phyloP scores from a whole-genome alignment of 805 yeast species.

The Candida peoriensis region DNA sequence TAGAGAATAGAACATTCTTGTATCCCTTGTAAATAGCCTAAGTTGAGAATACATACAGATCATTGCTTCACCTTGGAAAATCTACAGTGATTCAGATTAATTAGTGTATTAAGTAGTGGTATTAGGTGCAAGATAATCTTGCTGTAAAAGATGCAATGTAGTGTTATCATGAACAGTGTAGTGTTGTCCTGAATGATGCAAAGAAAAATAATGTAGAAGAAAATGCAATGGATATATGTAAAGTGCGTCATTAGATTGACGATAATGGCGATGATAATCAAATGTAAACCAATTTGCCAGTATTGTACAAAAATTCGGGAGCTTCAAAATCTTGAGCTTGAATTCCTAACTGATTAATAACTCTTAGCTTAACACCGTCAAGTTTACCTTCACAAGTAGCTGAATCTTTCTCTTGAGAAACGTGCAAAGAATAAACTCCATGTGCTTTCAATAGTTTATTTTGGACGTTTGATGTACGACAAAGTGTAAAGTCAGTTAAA shows the following conservation, averaged over 20 bases:
- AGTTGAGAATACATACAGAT: too few relatives aligned
- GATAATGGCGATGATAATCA: background rate
- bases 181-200: too few relatives aligned
- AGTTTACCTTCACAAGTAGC: conserved; percentile 5
- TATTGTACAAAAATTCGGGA: conserved; percentile 14
- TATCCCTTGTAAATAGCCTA: background rate
- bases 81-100: too few relatives aligned
- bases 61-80: too few relatives aligned
- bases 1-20: conserved; percentile 2
- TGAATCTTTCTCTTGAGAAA: conserved; percentile 1
- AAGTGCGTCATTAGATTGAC: too few relatives aligned
- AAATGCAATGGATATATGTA: background rate
- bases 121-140: too few relatives aligned
- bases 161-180: too few relatives aligned
- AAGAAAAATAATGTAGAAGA: too few relatives aligned
- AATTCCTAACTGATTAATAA: conserved; percentile 10
- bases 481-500: conserved; percentile 8
- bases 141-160: too few relatives aligned
- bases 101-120: too few relatives aligned
- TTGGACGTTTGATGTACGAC: too few relatives aligned
- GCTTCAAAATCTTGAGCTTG: conserved; percentile 13
- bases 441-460: background rate
- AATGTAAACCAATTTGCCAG: conserved; percentile 9
- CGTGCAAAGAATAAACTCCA: conserved; percentile 8
- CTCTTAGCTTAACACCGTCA: conserved; percentile 8